Conservation (phyloP, 129 eudicot genomes). For the Flaveria ramosissima region DNA sequence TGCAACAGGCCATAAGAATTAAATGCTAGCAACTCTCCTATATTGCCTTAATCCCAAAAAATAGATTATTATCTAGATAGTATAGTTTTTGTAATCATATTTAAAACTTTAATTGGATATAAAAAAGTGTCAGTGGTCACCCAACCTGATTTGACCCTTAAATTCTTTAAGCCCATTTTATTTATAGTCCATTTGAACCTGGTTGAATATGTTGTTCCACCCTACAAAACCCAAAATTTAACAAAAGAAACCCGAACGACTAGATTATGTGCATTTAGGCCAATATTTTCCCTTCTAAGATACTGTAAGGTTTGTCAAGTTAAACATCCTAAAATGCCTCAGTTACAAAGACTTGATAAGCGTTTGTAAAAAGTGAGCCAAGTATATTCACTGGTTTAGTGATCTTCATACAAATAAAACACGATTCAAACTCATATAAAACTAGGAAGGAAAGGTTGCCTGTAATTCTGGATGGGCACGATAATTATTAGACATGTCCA, state of each 20-base stretch:
- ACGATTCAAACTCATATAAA: background rate
- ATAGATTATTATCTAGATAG: background rate
- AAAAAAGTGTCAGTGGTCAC: background rate
- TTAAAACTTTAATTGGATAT: background rate
- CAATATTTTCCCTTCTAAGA: background rate
- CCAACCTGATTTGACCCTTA: background rate
- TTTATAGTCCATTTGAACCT: background rate
- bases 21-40: background rate
- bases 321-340: constrained; percentile 3
- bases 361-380: background rate
- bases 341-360: constrained; percentile 18
- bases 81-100: background rate
- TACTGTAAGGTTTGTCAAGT: constrained; percentile 3
- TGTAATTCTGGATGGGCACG: background rate
- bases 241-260: background rate
- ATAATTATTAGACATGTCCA: constrained; percentile 5
- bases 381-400: background rate
- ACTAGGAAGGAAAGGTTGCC: constrained; percentile 6
- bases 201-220: background rate
- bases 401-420: constrained; percentile 22
- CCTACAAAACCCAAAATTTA: background rate
- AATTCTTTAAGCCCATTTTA: background rate
- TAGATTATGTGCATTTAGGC: background rate
- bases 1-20: background rate
- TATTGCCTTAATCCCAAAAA: background rate